Base-by-base conservation (phyloP, 805 yeast species). In the Naumovozyma dairenensis region DNA sequence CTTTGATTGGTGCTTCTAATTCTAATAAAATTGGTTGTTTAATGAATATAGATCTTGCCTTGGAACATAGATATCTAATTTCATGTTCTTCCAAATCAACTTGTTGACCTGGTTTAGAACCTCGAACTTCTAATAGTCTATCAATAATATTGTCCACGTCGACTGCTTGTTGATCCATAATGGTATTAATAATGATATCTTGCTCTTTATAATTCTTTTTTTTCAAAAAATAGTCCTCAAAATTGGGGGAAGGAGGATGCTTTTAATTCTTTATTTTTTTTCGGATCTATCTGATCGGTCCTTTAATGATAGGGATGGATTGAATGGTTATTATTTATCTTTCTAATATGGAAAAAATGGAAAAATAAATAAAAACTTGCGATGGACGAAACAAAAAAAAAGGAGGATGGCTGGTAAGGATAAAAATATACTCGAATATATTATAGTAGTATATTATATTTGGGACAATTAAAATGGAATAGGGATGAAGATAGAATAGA, bases 121-220 rank as follows among this genome's bases (percentile, higher is more conserved):
- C 98, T 63, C 98, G 79, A 34, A 92, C 98, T 63, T 92, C 97
- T 50, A 89, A 71, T 55, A 89, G 73, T 71, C 97, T 78, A 67
- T 89, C 97, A 60, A 89, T 92, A 54, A 89, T 87, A 55, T 95
- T 84, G 63, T 89, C 98, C 55, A 89, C 81, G 59, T 92, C 97
- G 34, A 93, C 94, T 63, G 89, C 94, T 59, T 66, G 73, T 46
- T 64, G 63, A 38, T 65, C 70, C 69, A 63, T 62, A 30, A n/a
- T n/a, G n/a, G n/a, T n/a, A n/a, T n/a, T n/a, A n/a, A n/a, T n/a
- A n/a, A n/a, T n/a, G n/a, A n/a, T n/a, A n/a, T n/a, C n/a, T n/a
- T n/a, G n/a, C n/a, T n/a, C n/a, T n/a, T n/a, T n/a, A 36, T 32
- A 24, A 26, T 26, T 32, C 13, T 21, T 20, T 18, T 32, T 31